Evolutionary conservation across 352 stramenopile genomes (phyloP).

Genomic region (Elongisporangium undulatum): DNA sequence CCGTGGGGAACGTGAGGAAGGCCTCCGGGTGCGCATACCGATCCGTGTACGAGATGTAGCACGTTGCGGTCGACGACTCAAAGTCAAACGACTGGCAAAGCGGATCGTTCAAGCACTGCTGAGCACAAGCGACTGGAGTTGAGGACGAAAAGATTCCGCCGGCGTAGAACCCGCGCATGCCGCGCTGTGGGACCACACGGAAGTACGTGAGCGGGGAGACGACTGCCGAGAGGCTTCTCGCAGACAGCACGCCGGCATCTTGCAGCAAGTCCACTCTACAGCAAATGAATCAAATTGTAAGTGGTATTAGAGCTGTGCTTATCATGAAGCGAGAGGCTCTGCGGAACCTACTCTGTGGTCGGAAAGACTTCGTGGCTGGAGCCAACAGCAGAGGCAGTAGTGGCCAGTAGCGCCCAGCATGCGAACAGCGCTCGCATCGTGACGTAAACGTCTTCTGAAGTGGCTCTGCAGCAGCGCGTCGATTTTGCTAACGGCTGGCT

Average conservation of each 20-base stretch:
- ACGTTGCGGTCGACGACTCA: conserved; percentile 44
- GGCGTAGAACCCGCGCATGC: conserved; percentile 55
- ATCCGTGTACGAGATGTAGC: conserved; percentile 74
- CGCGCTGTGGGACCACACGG: conserved; percentile 30
- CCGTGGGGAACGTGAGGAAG: conserved; percentile 61
- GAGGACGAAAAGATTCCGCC: conserved; percentile 37
- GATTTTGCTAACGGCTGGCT: background rate
- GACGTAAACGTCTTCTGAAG: background rate
- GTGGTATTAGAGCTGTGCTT: too few species aligned
- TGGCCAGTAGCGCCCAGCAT: background rate
- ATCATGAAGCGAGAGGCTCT: background rate
- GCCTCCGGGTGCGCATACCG: conserved; percentile 56
- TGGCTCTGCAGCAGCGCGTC: background rate
- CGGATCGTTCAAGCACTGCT: conserved; percentile 36
- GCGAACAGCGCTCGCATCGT: background rate
- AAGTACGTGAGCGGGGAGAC: conserved; percentile 25
- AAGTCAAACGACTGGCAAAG: conserved; percentile 74
- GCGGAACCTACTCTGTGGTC: background rate
- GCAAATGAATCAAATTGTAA: too few species aligned
- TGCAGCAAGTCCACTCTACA: background rate
- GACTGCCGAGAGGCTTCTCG: background rate
- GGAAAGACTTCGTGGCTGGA: background rate
- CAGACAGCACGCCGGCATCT: background rate
- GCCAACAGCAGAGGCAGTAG: background rate
- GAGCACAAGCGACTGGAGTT: conserved; percentile 30